A percentile compares a stretch with the other conserved stretches of the same genome.
Evolutionary conservation across 2,329 filamentous ascomycete genomes (phyloP).

Genomic region (Fusarium mexicanum): DNA sequence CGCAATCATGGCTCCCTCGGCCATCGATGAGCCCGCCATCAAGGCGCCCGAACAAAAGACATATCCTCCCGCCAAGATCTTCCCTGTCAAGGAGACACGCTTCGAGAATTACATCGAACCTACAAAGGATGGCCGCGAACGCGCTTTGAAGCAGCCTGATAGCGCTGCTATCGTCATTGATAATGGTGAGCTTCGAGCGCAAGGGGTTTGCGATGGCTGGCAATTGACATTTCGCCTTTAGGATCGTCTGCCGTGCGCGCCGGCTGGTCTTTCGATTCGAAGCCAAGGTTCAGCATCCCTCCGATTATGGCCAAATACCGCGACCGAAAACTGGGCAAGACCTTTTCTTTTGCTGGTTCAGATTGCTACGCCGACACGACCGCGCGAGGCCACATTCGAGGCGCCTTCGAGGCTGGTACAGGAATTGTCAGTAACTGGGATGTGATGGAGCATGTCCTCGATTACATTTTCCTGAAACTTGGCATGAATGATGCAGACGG

Average conservation of each 20-base stretch:
- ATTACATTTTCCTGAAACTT: conserved; percentile 94
- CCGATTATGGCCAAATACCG: conserved; percentile 95
- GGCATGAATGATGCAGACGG: conserved; percentile 82
- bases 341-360: conserved; percentile 89
- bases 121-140: conserved; percentile 74
- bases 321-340: conserved; percentile 91
- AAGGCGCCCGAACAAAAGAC: conserved; percentile 51
- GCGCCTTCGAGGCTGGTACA: conserved; percentile 89
- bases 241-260: conserved; percentile 90
- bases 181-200: conserved; percentile 73
- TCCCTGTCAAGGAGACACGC: conserved; percentile 68
- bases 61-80: conserved; percentile 65
- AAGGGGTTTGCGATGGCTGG: conserved; percentile 13
- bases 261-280: conserved; percentile 92
- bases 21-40: conserved; percentile 56
- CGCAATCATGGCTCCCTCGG: conserved; percentile 62
- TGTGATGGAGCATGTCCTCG: conserved; percentile 91
- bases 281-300: conserved; percentile 82
- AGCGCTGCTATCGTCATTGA: conserved; percentile 92
- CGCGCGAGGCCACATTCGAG: conserved; percentile 87
- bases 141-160: conserved; percentile 67
- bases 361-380: conserved; percentile 97
- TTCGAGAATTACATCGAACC: conserved; percentile 66
- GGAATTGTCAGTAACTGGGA: conserved; percentile 98
- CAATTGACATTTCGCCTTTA: conserved; percentile 51